Conservation (phyloP, 345 rosid genomes). For the Gossypium bickii region DNA sequence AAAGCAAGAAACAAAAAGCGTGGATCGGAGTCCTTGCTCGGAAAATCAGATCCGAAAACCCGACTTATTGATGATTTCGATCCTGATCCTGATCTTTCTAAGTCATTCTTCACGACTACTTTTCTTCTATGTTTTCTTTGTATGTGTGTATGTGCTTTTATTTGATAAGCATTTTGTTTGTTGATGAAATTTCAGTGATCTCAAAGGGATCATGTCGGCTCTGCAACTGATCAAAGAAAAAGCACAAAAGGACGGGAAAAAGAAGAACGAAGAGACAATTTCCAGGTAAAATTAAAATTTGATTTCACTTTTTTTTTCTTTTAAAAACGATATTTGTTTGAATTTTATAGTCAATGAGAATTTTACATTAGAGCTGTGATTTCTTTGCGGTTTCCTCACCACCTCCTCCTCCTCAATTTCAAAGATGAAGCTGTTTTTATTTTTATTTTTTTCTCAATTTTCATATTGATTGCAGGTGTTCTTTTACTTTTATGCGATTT, state of each 20-base stretch:
- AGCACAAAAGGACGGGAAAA: slow-evolving; percentile 67
- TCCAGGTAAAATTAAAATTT: slow-evolving; percentile 41
- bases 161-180: background rate
- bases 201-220: slow-evolving; percentile 78
- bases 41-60: slow-evolving; percentile 36
- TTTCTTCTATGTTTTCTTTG: background rate
- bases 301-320: background rate
- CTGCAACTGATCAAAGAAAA: slow-evolving; percentile 72
- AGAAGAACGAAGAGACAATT: slow-evolving; percentile 84
- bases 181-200: slow-evolving; percentile 49
- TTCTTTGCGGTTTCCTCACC: background rate
- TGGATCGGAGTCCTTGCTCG: slow-evolving; percentile 30
- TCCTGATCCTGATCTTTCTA: slow-evolving; percentile 55
- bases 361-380: background rate
- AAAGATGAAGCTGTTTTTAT: background rate
- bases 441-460: background rate
- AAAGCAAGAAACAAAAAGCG: slow-evolving; percentile 41
- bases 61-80: slow-evolving; percentile 49
- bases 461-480: background rate
- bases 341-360: background rate
- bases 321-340: background rate
- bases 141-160: background rate
- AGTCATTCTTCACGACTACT: slow-evolving; percentile 25
- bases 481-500: background rate
- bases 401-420: background rate